These are phyloP conservation scores for Astrothelium subdiscretum DNA, from an alignment of 495 filamentous ascomycete species.

Conservation along the genomic window DNA sequence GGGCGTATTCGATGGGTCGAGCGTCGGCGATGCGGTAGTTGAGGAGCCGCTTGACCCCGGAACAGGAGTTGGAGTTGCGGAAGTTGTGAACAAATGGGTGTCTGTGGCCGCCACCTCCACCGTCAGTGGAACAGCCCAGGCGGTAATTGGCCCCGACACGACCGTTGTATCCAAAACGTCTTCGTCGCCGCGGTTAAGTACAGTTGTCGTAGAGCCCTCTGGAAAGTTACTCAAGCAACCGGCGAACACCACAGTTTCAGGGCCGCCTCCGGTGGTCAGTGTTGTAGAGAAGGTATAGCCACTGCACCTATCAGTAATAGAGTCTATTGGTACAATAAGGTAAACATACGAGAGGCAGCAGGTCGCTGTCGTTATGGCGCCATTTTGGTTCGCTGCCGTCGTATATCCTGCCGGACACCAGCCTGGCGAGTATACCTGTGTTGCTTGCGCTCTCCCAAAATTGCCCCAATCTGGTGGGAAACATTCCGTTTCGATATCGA, in stretches of 20 bases:
- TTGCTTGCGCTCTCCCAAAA: slow-evolving; percentile 1
- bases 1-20: neutral
- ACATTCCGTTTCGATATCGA: neutral
- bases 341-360: neutral
- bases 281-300: neutral
- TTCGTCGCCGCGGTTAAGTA: neutral
- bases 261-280: neutral
- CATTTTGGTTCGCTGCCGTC: neutral
- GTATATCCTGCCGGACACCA: neutral
- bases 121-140: neutral
- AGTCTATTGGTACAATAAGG: no score
- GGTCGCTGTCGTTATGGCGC: neutral
- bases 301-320: neutral
- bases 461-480: neutral
- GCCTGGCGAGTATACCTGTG: neutral
- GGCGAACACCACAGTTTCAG: neutral
- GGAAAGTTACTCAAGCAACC: neutral
- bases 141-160: neutral
- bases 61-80: neutral
- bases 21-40: neutral
- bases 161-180: neutral
- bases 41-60: neutral
- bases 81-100: neutral
- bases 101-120: neutral
- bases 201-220: neutral